Evolutionary conservation across 108 stramenopile species (phyloP), one percentile per base, ranked within the genome.

Genomic region (Epithemia pelagica): DNA sequence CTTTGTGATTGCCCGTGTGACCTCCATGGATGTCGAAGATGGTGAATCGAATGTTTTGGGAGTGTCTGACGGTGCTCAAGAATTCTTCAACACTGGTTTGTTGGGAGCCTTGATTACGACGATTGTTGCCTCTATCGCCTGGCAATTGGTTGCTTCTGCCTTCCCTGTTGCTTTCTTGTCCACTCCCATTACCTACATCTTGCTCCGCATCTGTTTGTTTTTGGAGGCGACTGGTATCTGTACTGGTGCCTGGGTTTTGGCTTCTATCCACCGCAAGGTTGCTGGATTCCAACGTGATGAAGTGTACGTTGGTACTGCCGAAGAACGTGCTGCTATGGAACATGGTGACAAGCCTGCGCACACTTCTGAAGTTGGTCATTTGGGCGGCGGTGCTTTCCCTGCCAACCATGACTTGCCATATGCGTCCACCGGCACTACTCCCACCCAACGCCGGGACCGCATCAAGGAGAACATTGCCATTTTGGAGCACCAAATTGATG

Each of bases 41-140:
- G 74, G 68, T 22, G 87, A 81, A n/a, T 60, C 71, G 33, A 89
- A 83, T 77, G 76, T 89, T 71, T 85, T 86, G 55, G 87, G 84
- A 26, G 80, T 88, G 5, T 76, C 76, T 27, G 76, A 85, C 59
- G 28, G 67, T 29, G 65, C 85, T 64, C 90, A 92, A 59, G 64
- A 76, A 30, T 80, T 92, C 76, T 79, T 92, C 78, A 84, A 92
- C 81, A 80, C 73, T 31, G 90, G 90, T 54, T 77, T 92, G 65
- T 75, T 87, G 28, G 90, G 87, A n/a, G 90, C 90, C 52, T 65
- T 92, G 70, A 87, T 85, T 54, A 86, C 87, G 27, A 91, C 90
- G 54, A 87, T 88, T 61, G 61, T 88, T 54, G 90, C 78, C 28
- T 91, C 86, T 64, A 84, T 91, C 61, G 60, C 74, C 0, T 91